These are phyloP conservation scores for Parathielavia hyrcaniae DNA, from an alignment of 495 filamentous ascomycete genomes.

Conservation along the genomic window DNA sequence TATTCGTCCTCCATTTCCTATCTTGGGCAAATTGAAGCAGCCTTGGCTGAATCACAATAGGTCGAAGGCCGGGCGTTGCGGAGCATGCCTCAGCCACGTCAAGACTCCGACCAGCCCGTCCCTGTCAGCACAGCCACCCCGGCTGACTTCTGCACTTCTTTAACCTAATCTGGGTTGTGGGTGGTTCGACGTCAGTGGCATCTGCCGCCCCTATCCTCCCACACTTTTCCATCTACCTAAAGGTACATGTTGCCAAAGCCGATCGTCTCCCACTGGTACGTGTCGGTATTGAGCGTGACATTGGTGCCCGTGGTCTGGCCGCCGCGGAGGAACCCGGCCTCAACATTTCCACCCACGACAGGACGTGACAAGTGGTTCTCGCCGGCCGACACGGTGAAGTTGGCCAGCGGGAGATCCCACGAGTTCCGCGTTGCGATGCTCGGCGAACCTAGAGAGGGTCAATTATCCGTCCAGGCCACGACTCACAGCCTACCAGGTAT, in stretches of 20 bases:
- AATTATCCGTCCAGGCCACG: not conserved
- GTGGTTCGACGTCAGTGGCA: too few relatives aligned
- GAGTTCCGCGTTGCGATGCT: conserved; percentile 40
- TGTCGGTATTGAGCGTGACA: conserved; percentile 45
- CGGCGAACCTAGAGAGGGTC: conserved; percentile 11
- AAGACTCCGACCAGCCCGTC: too few relatives aligned
- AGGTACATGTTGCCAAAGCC: conserved; percentile 22
- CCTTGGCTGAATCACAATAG: too few relatives aligned
- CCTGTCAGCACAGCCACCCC: too few relatives aligned
- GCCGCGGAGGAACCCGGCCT: conserved; percentile 42
- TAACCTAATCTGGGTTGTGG: too few relatives aligned
- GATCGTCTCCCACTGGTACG: conserved; percentile 24
- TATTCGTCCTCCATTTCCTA: too few relatives aligned
- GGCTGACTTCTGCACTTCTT: too few relatives aligned
- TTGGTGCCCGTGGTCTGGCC: conserved; percentile 43
- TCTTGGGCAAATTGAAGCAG: too few relatives aligned
- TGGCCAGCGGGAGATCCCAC: conserved; percentile 53
- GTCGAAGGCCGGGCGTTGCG: too few relatives aligned
- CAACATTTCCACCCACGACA: conserved; percentile 44
- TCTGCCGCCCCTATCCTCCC: too few relatives aligned
- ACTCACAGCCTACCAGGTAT: too few relatives aligned
- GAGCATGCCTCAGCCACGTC: too few relatives aligned
- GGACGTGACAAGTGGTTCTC: conserved; percentile 44
- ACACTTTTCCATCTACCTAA: not conserved
- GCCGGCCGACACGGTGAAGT: conserved; percentile 54